A percentile compares a stretch with the other conserved stretches of the same genome.
phyloP scores from a whole-genome alignment of 208 protist genomes.

The Spongospora subterranea region DNA sequence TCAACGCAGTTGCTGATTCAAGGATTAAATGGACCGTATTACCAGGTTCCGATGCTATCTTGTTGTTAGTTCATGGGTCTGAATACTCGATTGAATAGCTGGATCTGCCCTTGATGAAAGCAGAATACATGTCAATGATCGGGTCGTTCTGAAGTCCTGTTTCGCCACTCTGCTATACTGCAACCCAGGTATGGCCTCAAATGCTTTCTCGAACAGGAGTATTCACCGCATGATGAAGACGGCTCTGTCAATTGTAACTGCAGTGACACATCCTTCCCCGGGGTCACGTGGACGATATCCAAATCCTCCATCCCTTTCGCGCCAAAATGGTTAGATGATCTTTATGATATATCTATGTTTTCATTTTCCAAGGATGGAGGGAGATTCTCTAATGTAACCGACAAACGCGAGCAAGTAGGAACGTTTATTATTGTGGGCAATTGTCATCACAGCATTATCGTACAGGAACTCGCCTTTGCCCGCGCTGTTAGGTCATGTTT shows the following conservation, averaged over 20 bases:
- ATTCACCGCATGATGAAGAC: neutral
- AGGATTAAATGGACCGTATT: conserved; percentile 8
- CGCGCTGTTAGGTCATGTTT: neutral
- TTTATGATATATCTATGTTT: neutral
- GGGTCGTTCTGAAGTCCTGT: conserved; percentile 25
- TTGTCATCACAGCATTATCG: neutral
- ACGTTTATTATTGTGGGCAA: neutral
- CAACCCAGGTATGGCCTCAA: neutral
- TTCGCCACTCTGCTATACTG: conserved; percentile 31
- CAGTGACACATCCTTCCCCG: neutral
- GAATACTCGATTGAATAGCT: neutral
- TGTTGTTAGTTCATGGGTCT: neutral
- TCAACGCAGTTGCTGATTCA: neutral
- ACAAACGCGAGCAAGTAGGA: no score
- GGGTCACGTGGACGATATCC: neutral
- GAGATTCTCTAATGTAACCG: no score
- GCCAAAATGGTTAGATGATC: neutral
- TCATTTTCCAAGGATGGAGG: neutral
- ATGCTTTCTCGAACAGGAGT: neutral
- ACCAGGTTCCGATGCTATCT: neutral
- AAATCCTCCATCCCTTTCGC: conserved; percentile 1
- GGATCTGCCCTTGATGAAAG: neutral
- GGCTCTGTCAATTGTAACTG: conserved; percentile 6
- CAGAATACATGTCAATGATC: neutral
- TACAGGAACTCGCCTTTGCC: neutral